Base-by-base conservation (phyloP, 352 stramenopile species). In the Plasmopara viticola region DNA sequence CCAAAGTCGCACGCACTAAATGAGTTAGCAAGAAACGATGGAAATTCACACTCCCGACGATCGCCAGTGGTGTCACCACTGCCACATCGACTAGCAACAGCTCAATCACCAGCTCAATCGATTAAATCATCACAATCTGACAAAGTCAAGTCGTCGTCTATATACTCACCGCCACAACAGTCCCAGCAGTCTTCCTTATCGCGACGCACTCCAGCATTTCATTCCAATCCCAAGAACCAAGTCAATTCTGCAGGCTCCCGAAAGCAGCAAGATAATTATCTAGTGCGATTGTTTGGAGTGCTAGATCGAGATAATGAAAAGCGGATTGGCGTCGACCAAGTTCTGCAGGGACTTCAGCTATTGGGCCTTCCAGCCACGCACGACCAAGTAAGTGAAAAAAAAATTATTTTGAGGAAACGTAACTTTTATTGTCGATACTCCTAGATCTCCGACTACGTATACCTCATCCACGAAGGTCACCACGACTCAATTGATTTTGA, bases 361-460 rank as follows among this genome's bases (percentile, higher is more conserved):
- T 43, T 86, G 25, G 62, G 67, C 2, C 39, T 87, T 12, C 74
- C 75, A 39, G 75, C 76, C 13, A 87, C 74, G 7, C 74, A 84
- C 54, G 85, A 87, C 17, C 78, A 89, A 55, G 75, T 87, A 44
- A 44, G 52, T 30, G 18, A 10, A 3, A 10, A 20, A n/a, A 15
- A 43, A 2, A 43, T 46, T 5, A 15, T 37, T 43, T 9, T 14
- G 31, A 12, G 6, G 7, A 35, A 4, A 12, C 5, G 20, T 35
- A 35, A 35, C 0, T 35, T 35, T 35, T 35, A 6, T 25, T 44
- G 42, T 42, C 2, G 30, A 43, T 12, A 9, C 9, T 42, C 38
- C 4, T 56, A 88, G 78, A 78, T 88, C 4, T 72, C 74, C 29
- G 78, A 88, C 60, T 88, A 88, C 13, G 64, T 88, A 1, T 88